Conservation (phyloP, 192 early-diverging fungal genomes). For the Chytriomyces sp. region DNA sequence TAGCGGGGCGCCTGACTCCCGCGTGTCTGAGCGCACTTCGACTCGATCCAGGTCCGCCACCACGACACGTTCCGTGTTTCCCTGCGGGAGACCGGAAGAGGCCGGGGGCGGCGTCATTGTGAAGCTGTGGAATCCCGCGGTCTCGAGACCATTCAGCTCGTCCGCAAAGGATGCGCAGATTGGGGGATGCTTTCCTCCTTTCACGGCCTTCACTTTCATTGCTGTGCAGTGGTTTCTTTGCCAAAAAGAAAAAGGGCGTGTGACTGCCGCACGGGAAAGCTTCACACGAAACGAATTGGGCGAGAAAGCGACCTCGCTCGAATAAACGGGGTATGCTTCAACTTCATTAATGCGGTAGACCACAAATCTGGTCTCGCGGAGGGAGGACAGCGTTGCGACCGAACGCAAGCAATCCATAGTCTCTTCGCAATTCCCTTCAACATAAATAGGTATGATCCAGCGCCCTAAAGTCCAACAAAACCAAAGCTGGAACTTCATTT, state of each 20-base stretch:
- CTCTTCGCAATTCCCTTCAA: too few species aligned
- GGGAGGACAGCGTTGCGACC: too few species aligned
- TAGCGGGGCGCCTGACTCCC: constrained; percentile 1
- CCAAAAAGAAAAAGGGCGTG: constrained; percentile 8
- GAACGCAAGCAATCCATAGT: too few species aligned
- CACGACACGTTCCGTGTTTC: constrained; percentile 2
- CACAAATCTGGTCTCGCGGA: too few species aligned
- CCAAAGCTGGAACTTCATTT: neutral
- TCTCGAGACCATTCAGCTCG: constrained; percentile 8
- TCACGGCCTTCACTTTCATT: constrained; percentile 14
- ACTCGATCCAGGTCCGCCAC: constrained; percentile 19
- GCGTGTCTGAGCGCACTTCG: constrained; percentile 15
- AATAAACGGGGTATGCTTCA: too few species aligned
- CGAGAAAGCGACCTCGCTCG: too few species aligned
- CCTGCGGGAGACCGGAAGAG: neutral
- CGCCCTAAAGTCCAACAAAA: too few species aligned
- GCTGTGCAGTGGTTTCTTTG: neutral
- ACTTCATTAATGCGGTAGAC: too few species aligned
- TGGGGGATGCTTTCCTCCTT: neutral
- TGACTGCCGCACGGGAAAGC: too few species aligned
- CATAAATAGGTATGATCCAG: neutral
- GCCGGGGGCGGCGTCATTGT: neutral
- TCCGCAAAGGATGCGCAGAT: constrained; percentile 20
- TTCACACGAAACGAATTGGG: too few species aligned
- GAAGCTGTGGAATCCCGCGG: constrained; percentile 10